Evolutionary conservation across 1,139 yeast species (phyloP), one percentile per base, ranked within the genome.

Genomic region (Lodderomyces margitis): DNA sequence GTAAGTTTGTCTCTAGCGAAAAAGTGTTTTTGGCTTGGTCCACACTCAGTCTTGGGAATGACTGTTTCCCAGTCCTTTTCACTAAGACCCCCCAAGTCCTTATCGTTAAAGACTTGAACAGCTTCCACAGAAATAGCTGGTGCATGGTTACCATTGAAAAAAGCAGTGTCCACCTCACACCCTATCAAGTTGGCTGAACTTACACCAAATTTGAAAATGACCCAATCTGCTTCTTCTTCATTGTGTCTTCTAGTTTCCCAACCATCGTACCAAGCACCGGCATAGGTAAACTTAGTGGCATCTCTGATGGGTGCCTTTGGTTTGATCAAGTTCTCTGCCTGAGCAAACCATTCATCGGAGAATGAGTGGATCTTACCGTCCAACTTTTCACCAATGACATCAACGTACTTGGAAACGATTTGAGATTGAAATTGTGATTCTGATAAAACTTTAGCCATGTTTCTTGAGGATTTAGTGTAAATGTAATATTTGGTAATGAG

Each of bases 241-340:
- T 91, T 91, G 70, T 91, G 98, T 64, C 98, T 78, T 61, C 97
- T 76, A 17, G 98, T 89, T 64, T 91, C 98, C 98, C 98, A 91
- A 12, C 98, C 98, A 54, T 91, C 98, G 59, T 87, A 91, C 96
- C 97, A 89, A 5, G 96, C 96, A 41, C 98, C 98, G 4, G 91
- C 79, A 49, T 79, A 84, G 4, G 85, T 80, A 64, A 87, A 91
- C 54, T 76, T 72, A 15, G 89, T 83, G 17, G 87, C 84, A 56
- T 87, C 95, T 56, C 94, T 74, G 44, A 87, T 76, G 4, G 97
- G 95, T 6, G 81, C 74, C 41, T 74, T 74, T 28, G 96, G 91
- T 57, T 86, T 82, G 61, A 88, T 82, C 56, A 91, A 74, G 65
- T 91, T 91, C 37, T 75, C 78, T n/a, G 98, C 97, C 38, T 80